Evolutionary conservation across 371 early-diverging fungal species (phyloP), one percentile per base, ranked within the genome.

Genomic region (Mucor sp.): DNA sequence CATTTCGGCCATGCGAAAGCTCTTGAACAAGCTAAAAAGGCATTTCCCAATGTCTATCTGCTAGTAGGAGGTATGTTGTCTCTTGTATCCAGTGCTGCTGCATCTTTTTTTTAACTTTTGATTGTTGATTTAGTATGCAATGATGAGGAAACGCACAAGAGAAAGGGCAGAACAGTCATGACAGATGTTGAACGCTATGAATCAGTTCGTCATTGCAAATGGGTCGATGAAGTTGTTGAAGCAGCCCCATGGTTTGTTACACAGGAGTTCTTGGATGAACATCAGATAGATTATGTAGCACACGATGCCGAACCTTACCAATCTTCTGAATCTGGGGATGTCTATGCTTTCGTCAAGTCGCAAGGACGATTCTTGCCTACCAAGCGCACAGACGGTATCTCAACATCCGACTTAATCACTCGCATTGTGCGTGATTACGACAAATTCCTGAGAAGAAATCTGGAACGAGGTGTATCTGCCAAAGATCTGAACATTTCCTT

Each of bases 1-100:
- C 99, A 97, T 81, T 95, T 93, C 77, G 97, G 99, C 5, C 97
- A 98, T 74, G 94, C 96, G 37, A 89, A 93, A 60, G 92, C 93
- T 35, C 78, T 98, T 50, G 93, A 96, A 76, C 97, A 98, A 76
- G 97, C 97, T n/a, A 98, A 98, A 74, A 94, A 92, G 69, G 84
- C 92, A 5, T 93, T 97, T 71, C 92, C 94, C 5, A 88, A 92
- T 70, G 95, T 95, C 11, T 86, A 93, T 65, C 72, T 98, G 69
- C 71, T 98, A 19, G 97, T 97, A 28, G 97, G 97, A 67, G 92
- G 93, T 93, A 14, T 27, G 53, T 53, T 5, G 14, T 53, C 14
- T 27, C 19, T 41, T 1, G 0, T 17, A 47, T 4, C 47, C 8
- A 19, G n/a, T 19, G 23, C 9, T 19, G 47, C 9, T 41, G 0